Evolutionary conservation across 2,329 filamentous ascomycete species (phyloP).

Genomic region (Penicillium hordei): DNA sequence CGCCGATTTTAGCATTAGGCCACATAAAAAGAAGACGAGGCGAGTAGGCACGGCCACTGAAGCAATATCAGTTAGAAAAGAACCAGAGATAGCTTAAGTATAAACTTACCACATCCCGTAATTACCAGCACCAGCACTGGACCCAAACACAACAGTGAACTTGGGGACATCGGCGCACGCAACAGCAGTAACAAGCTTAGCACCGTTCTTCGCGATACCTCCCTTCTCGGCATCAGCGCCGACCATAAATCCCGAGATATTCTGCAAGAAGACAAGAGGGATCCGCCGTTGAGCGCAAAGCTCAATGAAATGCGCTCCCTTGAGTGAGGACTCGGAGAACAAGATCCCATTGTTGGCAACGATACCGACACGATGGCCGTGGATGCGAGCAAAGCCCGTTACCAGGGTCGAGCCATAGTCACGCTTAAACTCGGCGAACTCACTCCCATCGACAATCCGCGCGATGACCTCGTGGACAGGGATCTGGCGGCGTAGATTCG

Average conservation of each 20-base stretch:
- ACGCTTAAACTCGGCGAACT: slow-evolving; percentile 92
- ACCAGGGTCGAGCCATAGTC: slow-evolving; percentile 86
- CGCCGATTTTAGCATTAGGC: slow-evolving; percentile 93
- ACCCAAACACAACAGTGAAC: slow-evolving; percentile 94
- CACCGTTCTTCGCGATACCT: slow-evolving; percentile 96
- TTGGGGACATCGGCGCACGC: slow-evolving; percentile 94
- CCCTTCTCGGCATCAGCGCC: slow-evolving; percentile 87
- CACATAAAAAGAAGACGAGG: slow-evolving; percentile 93
- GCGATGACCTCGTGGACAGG: slow-evolving; percentile 89
- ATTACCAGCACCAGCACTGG: slow-evolving; percentile 89
- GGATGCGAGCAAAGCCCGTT: slow-evolving; percentile 86
- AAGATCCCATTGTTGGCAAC: slow-evolving; percentile 95
- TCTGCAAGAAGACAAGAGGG: slow-evolving; percentile 90
- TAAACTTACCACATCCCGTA: slow-evolving; percentile 83
- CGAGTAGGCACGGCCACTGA: slow-evolving; percentile 81
- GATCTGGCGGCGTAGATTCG: slow-evolving; percentile 82
- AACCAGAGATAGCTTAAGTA: not conserved
- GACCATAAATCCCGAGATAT: slow-evolving; percentile 98
- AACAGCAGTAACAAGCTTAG: slow-evolving; percentile 93
- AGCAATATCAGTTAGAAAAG: slow-evolving; percentile 4
- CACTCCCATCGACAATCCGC: slow-evolving; percentile 84
- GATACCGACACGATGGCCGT: slow-evolving; percentile 88
- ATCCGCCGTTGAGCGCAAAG: slow-evolving; percentile 87
- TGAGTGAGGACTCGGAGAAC: slow-evolving; percentile 83
- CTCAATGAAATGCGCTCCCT: slow-evolving; percentile 96